phyloP scores from a whole-genome alignment of 192 early-diverging fungal genomes.

The Gigaspora rosea region DNA sequence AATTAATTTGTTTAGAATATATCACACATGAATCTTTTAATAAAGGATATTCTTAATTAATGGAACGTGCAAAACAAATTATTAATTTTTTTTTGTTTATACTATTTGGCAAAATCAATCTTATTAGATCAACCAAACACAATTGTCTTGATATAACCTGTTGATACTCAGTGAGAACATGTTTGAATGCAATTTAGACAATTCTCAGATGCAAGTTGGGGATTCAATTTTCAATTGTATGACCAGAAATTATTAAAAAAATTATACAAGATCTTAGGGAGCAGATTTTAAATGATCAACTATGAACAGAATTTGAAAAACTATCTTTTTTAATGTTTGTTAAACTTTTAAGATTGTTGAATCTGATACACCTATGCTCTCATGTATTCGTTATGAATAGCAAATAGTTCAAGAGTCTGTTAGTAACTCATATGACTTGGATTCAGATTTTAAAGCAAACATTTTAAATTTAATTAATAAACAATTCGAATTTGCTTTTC shows the following conservation, averaged over 20 bases:
- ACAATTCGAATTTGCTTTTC: neutral
- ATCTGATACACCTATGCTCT: neutral
- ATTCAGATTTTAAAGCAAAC: too few species aligned
- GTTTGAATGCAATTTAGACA: neutral
- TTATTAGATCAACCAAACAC: neutral
- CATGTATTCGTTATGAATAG: neutral
- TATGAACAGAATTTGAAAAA: neutral
- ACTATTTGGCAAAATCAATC: neutral
- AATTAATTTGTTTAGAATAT: neutral
- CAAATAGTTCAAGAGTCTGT: neutral
- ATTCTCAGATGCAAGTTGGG: neutral
- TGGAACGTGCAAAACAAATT: neutral
- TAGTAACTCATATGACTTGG: too few species aligned
- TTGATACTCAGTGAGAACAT: neutral
- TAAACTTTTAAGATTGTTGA: neutral
- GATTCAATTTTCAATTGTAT: neutral
- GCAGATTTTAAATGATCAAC: neutral
- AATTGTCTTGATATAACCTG: neutral
- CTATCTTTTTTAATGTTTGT: neutral
- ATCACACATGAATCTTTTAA: neutral
- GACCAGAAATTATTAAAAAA: neutral
- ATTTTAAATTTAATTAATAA: too few species aligned
- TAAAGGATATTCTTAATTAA: neutral
- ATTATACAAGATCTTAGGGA: neutral
- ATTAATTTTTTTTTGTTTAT: neutral